Conservation (phyloP, 2,329 filamentous ascomycete genomes). For the Paracamarosporium sp. region DNA sequence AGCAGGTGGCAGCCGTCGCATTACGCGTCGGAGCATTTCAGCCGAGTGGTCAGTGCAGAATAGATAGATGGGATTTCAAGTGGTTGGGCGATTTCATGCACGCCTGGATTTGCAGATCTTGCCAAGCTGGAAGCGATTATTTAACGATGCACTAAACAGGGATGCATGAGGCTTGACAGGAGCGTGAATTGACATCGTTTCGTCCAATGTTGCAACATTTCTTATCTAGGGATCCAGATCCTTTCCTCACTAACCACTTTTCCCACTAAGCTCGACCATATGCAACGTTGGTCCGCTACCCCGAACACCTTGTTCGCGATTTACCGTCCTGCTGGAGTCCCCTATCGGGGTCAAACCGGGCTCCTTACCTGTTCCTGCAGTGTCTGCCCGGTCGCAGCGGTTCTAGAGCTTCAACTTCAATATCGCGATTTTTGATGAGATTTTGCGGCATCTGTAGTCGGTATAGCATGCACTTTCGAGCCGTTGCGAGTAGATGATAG, state of each 20-base stretch:
- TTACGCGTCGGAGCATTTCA: not conserved
- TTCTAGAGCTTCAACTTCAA: slow-evolving; percentile 3
- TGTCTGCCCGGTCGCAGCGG: not conserved
- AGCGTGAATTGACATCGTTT: not conserved
- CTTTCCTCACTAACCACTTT: not conserved
- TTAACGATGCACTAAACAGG: not conserved
- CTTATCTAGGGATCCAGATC: slow-evolving; percentile 5
- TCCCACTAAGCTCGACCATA: not conserved
- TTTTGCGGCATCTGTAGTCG: not conserved
- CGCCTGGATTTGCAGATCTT: not conserved
- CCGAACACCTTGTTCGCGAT: not conserved
- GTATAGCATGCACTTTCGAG: not conserved
- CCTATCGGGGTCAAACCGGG: not conserved
- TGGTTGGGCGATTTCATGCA: not conserved
- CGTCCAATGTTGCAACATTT: slow-evolving; percentile 2
- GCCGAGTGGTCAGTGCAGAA: not conserved
- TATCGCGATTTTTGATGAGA: not conserved
- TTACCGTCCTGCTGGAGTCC: not conserved
- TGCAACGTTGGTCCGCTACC: slow-evolving; percentile 9
- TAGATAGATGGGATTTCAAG: not conserved
- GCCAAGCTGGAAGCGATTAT: not conserved
- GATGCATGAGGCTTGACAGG: not conserved
- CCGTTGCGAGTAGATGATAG: slow-evolving; percentile 3
- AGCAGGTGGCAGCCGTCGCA: not conserved
- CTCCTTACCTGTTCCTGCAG: slow-evolving; percentile 1